These are phyloP conservation scores for Hypholoma sublateritium DNA, from an alignment of 768 basidiomycete species.

Conservation along the genomic window DNA sequence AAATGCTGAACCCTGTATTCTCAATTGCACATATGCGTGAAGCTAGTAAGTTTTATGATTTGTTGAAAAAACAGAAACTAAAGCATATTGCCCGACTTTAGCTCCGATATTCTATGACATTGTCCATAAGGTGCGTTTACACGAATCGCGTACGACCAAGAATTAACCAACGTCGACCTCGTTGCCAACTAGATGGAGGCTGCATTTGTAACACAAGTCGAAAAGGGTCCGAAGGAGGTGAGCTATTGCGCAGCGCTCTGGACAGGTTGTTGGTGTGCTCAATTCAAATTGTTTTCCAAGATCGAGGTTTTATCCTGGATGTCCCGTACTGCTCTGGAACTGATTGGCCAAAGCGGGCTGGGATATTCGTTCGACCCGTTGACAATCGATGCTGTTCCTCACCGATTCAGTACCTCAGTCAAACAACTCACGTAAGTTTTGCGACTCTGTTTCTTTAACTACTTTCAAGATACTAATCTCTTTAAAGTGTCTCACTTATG, in stretches of 20 bases:
- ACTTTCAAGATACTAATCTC: not conserved
- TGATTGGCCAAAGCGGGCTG: constrained; percentile 50
- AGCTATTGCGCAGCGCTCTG: not conserved
- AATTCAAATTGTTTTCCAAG: constrained; percentile 16
- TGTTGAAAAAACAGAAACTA: not conserved
- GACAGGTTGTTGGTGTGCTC: constrained; percentile 1
- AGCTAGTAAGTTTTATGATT: constrained; percentile 25
- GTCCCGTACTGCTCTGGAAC: constrained; percentile 44
- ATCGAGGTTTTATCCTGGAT: constrained; percentile 36
- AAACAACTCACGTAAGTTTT: not conserved
- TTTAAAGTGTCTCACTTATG: constrained; percentile 16
- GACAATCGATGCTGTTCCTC: constrained; percentile 23
- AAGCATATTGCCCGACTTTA: constrained; percentile 5
- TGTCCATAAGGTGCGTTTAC: constrained; percentile 23
- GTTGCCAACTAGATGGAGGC: constrained; percentile 25
- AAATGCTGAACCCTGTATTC: constrained; percentile 38
- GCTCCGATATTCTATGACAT: constrained; percentile 37
- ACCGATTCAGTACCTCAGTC: constrained; percentile 29
- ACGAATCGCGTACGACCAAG: not conserved
- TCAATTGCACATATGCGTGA: constrained; percentile 33
- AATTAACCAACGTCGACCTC: no score
- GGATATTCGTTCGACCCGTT: constrained; percentile 41
- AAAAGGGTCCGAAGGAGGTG: constrained; percentile 32
- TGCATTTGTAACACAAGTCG: constrained; percentile 20
- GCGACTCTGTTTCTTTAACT: not conserved